A percentile compares a stretch with the other conserved stretches of the same genome.
These are phyloP conservation scores for Dichotomocladium elegans DNA, from an alignment of 371 early-diverging fungal species.

Conservation along the genomic window DNA sequence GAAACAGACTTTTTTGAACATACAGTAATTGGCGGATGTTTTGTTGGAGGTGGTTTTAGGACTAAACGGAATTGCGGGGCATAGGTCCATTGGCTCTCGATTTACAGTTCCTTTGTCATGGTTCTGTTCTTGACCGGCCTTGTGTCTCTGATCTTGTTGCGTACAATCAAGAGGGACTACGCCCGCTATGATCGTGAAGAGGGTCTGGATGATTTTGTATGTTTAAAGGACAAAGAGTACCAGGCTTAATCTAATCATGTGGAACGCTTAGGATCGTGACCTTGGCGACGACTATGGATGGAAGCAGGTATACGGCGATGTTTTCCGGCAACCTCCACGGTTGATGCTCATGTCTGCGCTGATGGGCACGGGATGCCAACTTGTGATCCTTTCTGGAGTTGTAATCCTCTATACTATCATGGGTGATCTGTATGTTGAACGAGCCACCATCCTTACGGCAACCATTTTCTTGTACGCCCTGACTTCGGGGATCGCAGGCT, in stretches of 20 bases:
- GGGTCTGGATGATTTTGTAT: conserved; percentile 68
- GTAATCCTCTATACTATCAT: conserved; percentile 70
- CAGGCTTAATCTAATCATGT: background rate
- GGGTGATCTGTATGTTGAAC: conserved; percentile 73
- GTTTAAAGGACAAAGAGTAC: background rate
- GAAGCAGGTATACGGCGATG: conserved; percentile 89
- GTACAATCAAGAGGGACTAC: conserved; percentile 76
- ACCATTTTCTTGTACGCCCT: conserved; percentile 80
- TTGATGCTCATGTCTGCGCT: conserved; percentile 51
- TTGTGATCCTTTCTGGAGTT: conserved; percentile 52
- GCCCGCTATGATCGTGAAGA: conserved; percentile 80
- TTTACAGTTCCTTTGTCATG: conserved; percentile 84
- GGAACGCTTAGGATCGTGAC: conserved; percentile 61
- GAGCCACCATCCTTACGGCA: conserved; percentile 76
- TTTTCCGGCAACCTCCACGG: conserved; percentile 75
- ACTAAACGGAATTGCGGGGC: background rate
- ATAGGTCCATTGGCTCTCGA: conserved; percentile 85
- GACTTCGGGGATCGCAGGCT: conserved; percentile 70
- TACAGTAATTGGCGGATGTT: conserved; percentile 49
- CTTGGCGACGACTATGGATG: conserved; percentile 88
- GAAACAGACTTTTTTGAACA: conserved; percentile 79
- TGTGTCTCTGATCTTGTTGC: conserved; percentile 66
- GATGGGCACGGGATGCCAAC: conserved; percentile 8
- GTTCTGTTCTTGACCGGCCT: conserved; percentile 76
- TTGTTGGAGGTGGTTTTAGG: background rate